These are phyloP conservation scores for Lachnellula occidentalis DNA, from an alignment of 2,329 filamentous ascomycete species.

Conservation along the genomic window DNA sequence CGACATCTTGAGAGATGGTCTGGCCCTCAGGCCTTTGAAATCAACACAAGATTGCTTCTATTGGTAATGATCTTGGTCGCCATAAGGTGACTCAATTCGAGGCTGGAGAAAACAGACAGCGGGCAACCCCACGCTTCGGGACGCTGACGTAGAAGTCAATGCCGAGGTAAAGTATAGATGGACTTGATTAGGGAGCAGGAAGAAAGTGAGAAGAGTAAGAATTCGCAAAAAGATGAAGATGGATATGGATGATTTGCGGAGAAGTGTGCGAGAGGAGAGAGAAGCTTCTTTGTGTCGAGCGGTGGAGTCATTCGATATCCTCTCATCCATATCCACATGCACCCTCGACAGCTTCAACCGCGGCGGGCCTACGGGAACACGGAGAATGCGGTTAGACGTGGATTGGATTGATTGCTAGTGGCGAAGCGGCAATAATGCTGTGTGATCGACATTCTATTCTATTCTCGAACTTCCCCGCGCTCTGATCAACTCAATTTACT, in stretches of 20 bases:
- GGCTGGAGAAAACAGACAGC: not conserved
- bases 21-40: constrained; percentile 27
- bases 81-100: constrained; percentile 9
- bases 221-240: not conserved
- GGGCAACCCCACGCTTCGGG: constrained; percentile 1
- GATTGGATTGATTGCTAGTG: not conserved
- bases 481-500: not conserved
- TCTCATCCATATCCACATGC: too few relatives aligned
- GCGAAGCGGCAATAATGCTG: constrained; percentile 1
- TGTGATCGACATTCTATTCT: not conserved
- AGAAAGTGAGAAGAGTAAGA: not conserved
- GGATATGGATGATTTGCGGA: not conserved
- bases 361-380: not conserved
- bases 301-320: not conserved
- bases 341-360: not conserved
- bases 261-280: not conserved
- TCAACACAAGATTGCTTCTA: constrained; percentile 17
- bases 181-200: not conserved
- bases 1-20: constrained; percentile 58
- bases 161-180: constrained; percentile 8
- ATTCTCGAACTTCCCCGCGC: not conserved
- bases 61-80: constrained; percentile 7
- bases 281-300: constrained; percentile 1
- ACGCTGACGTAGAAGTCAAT: constrained; percentile 10
- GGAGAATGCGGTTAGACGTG: not conserved